phyloP scores from a whole-genome alignment of 1,139 yeast species.

The Spathaspora sp. region DNA sequence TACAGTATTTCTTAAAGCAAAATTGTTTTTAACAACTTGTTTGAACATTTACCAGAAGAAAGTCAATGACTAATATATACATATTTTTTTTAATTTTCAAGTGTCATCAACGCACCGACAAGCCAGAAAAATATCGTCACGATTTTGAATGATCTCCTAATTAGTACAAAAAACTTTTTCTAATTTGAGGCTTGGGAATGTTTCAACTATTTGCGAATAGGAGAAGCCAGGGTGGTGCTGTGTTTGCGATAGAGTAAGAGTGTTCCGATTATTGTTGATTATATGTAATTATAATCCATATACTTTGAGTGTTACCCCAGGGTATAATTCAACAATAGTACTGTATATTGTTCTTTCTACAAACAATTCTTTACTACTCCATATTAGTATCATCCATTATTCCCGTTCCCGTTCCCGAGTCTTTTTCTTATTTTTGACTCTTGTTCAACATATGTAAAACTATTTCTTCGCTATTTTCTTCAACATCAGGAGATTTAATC shows the following conservation, averaged over 20 bases:
- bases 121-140: background rate
- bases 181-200: too few relatives aligned
- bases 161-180: background rate
- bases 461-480: background rate
- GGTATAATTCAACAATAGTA: background rate
- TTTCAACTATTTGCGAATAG: too few relatives aligned
- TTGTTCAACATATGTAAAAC: background rate
- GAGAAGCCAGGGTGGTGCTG: too few relatives aligned
- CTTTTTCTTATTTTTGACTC: background rate
- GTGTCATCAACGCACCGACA: background rate
- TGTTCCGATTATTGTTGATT: background rate
- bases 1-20: background rate
- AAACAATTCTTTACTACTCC: too few relatives aligned
- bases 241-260: too few relatives aligned
- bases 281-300: background rate
- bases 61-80: background rate
- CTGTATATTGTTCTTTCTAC: background rate
- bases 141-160: background rate
- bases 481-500: background rate
- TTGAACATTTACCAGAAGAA: conserved; percentile 7
- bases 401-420: background rate
- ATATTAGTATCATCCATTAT: background rate
- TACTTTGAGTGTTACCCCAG: background rate
- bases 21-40: conserved; percentile 3
- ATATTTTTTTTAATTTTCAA: background rate